phyloP scores from a whole-genome alignment of 2,329 filamentous ascomycete species.

The Colletotrichum sp. region DNA sequence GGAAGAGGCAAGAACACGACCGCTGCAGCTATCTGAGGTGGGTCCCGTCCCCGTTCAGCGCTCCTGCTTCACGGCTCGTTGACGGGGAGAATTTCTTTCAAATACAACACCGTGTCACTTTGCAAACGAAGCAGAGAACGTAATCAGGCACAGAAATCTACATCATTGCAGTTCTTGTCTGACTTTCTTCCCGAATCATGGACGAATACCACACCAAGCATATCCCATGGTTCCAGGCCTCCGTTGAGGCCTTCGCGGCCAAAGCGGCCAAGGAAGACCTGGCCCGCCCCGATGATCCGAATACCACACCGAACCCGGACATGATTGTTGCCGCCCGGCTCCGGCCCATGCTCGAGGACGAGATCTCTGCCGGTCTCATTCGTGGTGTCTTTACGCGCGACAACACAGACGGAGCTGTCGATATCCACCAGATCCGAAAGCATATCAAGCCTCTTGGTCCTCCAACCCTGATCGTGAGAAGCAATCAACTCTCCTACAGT shows the following conservation, averaged over 20 bases:
- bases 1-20: background rate
- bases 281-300: background rate
- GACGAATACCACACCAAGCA: conserved; percentile 10
- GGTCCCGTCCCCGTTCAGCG: background rate
- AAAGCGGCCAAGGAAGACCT: background rate
- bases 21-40: background rate
- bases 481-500: too few relatives aligned
- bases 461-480: conserved; percentile 34
- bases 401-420: conserved; percentile 27
- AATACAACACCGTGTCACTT: background rate
- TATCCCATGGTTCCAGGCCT: background rate
- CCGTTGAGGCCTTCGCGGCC: background rate
- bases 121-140: background rate
- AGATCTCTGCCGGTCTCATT: conserved; percentile 32
- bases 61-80: background rate
- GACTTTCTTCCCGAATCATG: background rate
- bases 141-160: background rate
- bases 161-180: too few relatives aligned
- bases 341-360: conserved; percentile 40
- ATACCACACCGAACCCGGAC: conserved; percentile 21
- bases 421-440: conserved; percentile 42
- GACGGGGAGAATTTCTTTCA: background rate
- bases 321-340: conserved; percentile 42
- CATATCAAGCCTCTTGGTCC: conserved; percentile 30
- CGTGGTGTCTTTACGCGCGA: conserved; percentile 29